phyloP scores from a whole-genome alignment of 2,329 filamentous ascomycete species.

The Penicillium vulpinum region DNA sequence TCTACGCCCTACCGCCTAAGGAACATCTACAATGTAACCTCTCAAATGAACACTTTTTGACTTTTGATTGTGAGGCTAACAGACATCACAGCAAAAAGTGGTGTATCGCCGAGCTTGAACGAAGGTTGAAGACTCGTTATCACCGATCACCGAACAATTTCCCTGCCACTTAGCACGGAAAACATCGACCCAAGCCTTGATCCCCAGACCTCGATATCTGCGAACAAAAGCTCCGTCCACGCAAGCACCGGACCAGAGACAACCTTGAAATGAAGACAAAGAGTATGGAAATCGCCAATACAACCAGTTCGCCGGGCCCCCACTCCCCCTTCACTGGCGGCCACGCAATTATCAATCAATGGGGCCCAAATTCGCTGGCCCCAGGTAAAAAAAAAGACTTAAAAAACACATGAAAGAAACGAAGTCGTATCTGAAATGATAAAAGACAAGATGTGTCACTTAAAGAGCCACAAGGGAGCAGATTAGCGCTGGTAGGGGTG shows the following conservation, averaged over 20 bases:
- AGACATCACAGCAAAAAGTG: not conserved
- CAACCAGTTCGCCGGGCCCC: not conserved
- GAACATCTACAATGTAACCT: not conserved
- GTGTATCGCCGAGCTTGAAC: not conserved
- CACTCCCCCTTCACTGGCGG: not conserved
- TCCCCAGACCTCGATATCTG: not conserved
- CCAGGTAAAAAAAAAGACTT: constrained; percentile 7
- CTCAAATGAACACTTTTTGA: not conserved
- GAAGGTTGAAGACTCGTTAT: not conserved
- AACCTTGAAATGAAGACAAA: not conserved
- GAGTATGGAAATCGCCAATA: not conserved
- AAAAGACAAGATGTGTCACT: not conserved
- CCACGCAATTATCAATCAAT: not conserved
- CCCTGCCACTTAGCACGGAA: not conserved
- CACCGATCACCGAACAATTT: not conserved
- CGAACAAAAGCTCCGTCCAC: not conserved
- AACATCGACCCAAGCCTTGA: not conserved
- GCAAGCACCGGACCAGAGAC: not conserved
- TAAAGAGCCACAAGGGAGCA: not conserved
- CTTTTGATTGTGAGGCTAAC: constrained; percentile 7
- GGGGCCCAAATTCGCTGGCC: constrained; percentile 5
- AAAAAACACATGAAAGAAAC: constrained; percentile 11
- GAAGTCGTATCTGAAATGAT: constrained; percentile 4
- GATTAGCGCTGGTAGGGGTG: constrained; percentile 67
- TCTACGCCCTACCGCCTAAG: not conserved